Evolutionary conservation across 2,329 filamentous ascomycete genomes (phyloP).

Genomic region (Lachnellula hyalina): DNA sequence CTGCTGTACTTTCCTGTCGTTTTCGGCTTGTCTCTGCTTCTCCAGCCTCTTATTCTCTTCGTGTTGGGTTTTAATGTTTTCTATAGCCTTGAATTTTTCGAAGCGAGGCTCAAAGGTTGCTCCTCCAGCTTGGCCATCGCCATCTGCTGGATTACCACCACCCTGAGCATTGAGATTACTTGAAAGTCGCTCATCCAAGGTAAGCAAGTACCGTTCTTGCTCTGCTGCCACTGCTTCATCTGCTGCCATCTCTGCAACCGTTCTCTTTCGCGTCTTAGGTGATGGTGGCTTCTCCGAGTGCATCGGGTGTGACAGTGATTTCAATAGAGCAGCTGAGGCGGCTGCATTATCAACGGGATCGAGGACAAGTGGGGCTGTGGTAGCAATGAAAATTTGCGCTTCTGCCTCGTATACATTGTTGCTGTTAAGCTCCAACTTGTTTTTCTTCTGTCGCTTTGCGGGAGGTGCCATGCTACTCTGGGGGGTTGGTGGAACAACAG

Average conservation of each 20-base stretch:
- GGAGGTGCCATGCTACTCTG: constrained; percentile 52
- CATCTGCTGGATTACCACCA: constrained; percentile 55
- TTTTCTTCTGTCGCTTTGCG: constrained; percentile 60
- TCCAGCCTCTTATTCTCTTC: constrained; percentile 73
- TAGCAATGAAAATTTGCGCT: constrained; percentile 67
- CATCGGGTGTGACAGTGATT: constrained; percentile 68
- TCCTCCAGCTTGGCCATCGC: constrained; percentile 65
- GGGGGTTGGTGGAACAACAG: constrained; percentile 55
- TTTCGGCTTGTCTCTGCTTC: constrained; percentile 55
- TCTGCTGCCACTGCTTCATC: constrained; percentile 89
- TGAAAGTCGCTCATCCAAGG: constrained; percentile 77
- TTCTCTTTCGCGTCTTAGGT: constrained; percentile 87
- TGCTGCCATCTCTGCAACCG: constrained; percentile 87
- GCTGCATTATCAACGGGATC: constrained; percentile 66
- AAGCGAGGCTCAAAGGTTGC: constrained; percentile 81
- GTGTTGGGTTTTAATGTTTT: constrained; percentile 73
- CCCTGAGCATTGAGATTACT: constrained; percentile 52
- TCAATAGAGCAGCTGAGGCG: constrained; percentile 67
- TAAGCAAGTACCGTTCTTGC: constrained; percentile 87
- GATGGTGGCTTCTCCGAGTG: constrained; percentile 72
- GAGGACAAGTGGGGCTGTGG: constrained; percentile 69
- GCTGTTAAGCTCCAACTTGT: constrained; percentile 71
- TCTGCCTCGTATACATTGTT: constrained; percentile 71
- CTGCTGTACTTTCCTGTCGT: constrained; percentile 43
- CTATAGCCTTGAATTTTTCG: constrained; percentile 85